A percentile compares a stretch with the other conserved stretches of the same genome.
Conservation (phyloP, 805 yeast species). For the Candida tibetensis region DNA sequence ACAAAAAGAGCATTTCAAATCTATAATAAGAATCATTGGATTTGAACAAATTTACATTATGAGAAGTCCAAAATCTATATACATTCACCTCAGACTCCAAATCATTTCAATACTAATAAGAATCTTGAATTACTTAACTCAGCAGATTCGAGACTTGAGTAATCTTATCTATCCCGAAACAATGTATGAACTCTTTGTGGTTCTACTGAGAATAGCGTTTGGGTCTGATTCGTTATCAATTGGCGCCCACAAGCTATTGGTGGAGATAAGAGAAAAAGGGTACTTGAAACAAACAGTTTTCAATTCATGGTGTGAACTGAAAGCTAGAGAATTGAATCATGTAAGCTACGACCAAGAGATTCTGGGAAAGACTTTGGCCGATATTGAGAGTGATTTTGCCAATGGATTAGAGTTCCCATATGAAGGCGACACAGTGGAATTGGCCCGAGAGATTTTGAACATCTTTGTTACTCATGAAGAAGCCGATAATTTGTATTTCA, state of each 20-base stretch:
- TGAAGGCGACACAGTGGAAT: conserved; percentile 59
- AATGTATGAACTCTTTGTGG: conserved; percentile 46
- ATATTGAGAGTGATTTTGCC: conserved; percentile 43
- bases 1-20: conserved; percentile 37
- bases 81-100: conserved; percentile 34
- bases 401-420: conserved; percentile 65
- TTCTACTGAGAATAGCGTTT: conserved; percentile 52
- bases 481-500: conserved; percentile 68
- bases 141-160: conserved; percentile 27
- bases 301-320: conserved; percentile 43
- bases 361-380: conserved; percentile 22
- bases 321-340: conserved; percentile 40
- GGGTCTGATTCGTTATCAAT: conserved; percentile 41
- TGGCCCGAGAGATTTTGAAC: conserved; percentile 69
- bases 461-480: conserved; percentile 71
- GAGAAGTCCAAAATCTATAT: conserved; percentile 44
- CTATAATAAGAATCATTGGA: conserved; percentile 43
- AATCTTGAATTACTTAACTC: conserved; percentile 37
- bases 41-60: conserved; percentile 47
- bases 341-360: conserved; percentile 7
- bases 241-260: conserved; percentile 36
- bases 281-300: conserved; percentile 33
- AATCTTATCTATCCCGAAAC: conserved; percentile 40
- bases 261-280: conserved; percentile 30
- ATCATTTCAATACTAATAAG: conserved; percentile 41